Conservation (phyloP, 352 stramenopile species). For the Phytophthora uliginosa region DNA sequence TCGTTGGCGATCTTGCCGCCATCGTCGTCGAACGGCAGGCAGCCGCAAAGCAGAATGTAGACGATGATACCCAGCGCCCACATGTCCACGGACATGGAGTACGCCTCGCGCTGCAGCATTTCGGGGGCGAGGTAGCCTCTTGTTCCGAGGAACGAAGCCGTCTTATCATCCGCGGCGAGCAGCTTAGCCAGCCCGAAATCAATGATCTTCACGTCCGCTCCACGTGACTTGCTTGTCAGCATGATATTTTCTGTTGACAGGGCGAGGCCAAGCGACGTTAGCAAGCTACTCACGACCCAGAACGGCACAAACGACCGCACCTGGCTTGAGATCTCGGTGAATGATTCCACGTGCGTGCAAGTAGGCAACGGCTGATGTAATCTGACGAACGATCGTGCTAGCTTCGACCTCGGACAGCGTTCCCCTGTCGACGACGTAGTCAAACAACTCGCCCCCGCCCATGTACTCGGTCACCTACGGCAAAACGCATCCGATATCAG, state of each 20-base stretch:
- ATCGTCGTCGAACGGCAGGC: constrained; percentile 99
- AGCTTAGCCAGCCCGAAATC: constrained; percentile 99
- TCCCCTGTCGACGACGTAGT: constrained; percentile 93
- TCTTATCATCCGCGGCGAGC: constrained; percentile 85
- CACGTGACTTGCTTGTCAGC: constrained; percentile 83
- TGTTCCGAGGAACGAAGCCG: constrained; percentile 87
- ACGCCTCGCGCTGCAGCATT: constrained; percentile 98
- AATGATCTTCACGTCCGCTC: constrained; percentile 97
- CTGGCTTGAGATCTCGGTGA: constrained; percentile 92
- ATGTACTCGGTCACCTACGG: constrained; percentile 90
- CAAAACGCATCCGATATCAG: constrained; percentile 7
- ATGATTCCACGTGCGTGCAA: constrained; percentile 91
- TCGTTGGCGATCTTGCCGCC: constrained; percentile 87
- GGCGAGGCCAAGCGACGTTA: background rate
- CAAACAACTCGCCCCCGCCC: constrained; percentile 90
- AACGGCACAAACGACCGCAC: constrained; percentile 31
- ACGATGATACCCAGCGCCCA: constrained; percentile 99
- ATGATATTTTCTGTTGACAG: constrained; percentile 78
- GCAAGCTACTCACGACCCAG: background rate
- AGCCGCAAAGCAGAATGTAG: constrained; percentile 98
- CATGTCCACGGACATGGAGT: constrained; percentile 98
- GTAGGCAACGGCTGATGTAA: constrained; percentile 91
- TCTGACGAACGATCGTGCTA: constrained; percentile 89
- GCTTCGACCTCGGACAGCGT: constrained; percentile 90
- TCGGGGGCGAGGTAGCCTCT: constrained; percentile 98